phyloP scores from a whole-genome alignment of 2,329 filamentous ascomycete species.

The Colletotrichum agaves region DNA sequence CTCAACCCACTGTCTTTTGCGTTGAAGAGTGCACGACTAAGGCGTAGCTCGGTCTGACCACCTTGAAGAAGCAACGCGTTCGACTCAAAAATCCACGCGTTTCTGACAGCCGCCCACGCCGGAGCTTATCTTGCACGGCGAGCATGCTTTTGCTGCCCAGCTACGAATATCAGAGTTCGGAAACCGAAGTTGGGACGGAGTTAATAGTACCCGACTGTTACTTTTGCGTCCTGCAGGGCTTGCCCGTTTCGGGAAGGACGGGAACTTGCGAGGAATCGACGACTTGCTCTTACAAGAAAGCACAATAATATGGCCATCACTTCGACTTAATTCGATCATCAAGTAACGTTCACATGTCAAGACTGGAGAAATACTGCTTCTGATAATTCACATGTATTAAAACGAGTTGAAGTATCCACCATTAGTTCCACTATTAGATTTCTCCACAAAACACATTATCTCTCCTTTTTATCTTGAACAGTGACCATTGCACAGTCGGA shows the following conservation, averaged over 20 bases:
- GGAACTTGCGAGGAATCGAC: constrained; percentile 6
- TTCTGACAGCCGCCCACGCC: neutral
- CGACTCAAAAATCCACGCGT: too few species aligned
- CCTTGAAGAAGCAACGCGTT: too few species aligned
- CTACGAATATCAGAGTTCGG: constrained; percentile 3
- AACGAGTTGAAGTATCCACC: too few species aligned
- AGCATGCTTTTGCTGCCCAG: neutral
- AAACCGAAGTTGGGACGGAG: constrained; percentile 7
- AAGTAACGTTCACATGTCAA: neutral
- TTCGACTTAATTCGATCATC: neutral
- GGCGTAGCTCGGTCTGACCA: too few species aligned
- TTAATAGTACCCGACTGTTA: neutral
- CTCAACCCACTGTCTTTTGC: too few species aligned
- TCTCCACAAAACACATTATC: neutral
- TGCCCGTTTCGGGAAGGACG: constrained; percentile 23
- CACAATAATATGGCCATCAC: neutral
- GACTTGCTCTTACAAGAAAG: neutral
- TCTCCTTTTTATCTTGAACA: neutral
- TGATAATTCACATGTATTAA: neutral
- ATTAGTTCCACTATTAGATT: too few species aligned
- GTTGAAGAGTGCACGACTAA: too few species aligned
- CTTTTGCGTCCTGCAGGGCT: neutral
- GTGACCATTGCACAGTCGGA: too few species aligned
- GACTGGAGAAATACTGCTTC: too few species aligned
- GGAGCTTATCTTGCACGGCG: constrained; percentile 9